Percentiles rank a stretch among this genome's conserved stretches.
These are phyloP conservation scores for Amaranthus palmeri DNA, from an alignment of 148 eudicot species.

Conservation along the genomic window DNA sequence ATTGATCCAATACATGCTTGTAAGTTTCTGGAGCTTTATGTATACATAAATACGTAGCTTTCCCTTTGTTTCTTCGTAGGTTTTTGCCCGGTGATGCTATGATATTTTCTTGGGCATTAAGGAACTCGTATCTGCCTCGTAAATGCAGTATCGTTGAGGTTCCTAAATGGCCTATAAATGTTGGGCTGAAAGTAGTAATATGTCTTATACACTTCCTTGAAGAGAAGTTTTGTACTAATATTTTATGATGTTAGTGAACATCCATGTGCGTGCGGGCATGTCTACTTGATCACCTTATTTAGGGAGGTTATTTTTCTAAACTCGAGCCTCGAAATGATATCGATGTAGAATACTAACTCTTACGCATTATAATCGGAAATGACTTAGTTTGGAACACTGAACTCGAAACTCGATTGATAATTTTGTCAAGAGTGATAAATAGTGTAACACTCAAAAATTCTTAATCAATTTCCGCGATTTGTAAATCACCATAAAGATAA, in stretches of 20 bases:
- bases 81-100: background rate
- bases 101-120: slow-evolving; percentile 2
- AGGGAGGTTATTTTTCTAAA: background rate
- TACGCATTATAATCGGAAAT: no score
- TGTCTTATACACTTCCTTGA: slow-evolving; percentile 8
- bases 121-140: slow-evolving; percentile 2
- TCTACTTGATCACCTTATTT: background rate
- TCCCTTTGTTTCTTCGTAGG: background rate
- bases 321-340: no score
- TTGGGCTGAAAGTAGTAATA: slow-evolving; percentile 13
- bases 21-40: slow-evolving; percentile 14
- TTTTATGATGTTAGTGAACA: background rate
- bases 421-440: no score
- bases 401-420: no score
- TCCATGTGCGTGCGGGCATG: background rate
- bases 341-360: no score
- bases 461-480: no score
- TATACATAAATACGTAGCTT: slow-evolving; percentile 9
- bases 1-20: slow-evolving; percentile 8
- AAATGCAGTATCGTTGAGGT: slow-evolving; percentile 11
- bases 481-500: no score
- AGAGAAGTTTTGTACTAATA: slow-evolving; percentile 16
- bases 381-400: no score
- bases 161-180: background rate
- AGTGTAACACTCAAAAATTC: no score